Base-by-base conservation (phyloP, 495 filamentous ascomycete genomes). In the Penicillium soppii region DNA sequence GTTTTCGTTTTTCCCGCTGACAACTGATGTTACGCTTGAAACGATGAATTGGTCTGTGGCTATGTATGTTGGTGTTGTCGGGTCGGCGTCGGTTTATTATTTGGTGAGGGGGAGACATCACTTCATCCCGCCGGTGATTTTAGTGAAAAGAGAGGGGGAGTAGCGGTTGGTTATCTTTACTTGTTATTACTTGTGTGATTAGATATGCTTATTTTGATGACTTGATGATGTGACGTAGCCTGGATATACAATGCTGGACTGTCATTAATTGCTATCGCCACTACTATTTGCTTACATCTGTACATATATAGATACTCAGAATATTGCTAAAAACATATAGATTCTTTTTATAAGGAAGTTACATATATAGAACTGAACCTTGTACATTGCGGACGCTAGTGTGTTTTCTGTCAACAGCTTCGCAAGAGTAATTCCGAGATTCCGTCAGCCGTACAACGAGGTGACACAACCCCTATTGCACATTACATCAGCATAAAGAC, bases 1-100 rank as follows among this genome's bases (percentile, higher is more conserved):
- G 15, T 81, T 83, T 58, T 65, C 71, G 0, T 81, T 81, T 58
- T 83, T 81, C 56, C 80, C 81, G 0, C 50, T 73, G 13, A 58
- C 52, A 1, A 68, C 72, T 12, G 58, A 71, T n/a, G 69, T 78
- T 3, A 70, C 61, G 15, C 26, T 55, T 6, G 57, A 62, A 39
- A 71, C 56, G 0, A 79, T 79, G 75, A 81, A 81, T 42, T 79
- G 75, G 70, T 73, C 73, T 32, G 58, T 71, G 42, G 67, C 69
- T 1, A 75, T 80, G 64, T 79, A 75, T 42, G 65, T 68, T 22
- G 73, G 68, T 6, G 64, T 77, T 40, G 65, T 76, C 29, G 38
- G 65, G 7, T 74, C 77, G 47, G 75, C 77, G 17, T 70, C 71
- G 25, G 39, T 59, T 0, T 81, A 75, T 56, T 79, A 81, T 57